Conservation (phyloP, 176 grass and related monocot genomes). For the Poa annua region DNA sequence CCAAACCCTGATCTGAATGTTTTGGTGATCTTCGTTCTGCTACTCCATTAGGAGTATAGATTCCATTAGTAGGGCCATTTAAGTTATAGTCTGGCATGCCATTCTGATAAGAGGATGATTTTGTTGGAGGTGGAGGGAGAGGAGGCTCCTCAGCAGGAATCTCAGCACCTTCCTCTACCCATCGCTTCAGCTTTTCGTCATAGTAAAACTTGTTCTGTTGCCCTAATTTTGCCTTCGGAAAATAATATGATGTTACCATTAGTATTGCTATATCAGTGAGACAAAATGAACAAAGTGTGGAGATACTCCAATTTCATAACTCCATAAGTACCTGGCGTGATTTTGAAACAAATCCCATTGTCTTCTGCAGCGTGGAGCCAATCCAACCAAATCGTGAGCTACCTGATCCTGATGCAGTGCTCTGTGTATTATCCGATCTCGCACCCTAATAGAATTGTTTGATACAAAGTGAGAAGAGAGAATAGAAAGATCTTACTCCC, state of each 20-base stretch:
- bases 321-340: conserved; percentile 72
- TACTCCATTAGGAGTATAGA: conserved; percentile 51
- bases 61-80: conserved; percentile 52
- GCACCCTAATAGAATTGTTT: conserved; percentile 55
- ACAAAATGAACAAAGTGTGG: background rate
- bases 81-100: conserved; percentile 66
- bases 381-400: conserved; percentile 87
- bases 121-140: conserved; percentile 81
- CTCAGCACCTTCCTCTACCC: conserved; percentile 93
- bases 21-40: conserved; percentile 44
- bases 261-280: background rate
- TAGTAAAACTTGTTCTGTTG: conserved; percentile 97
- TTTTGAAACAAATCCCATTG: conserved; percentile 80
- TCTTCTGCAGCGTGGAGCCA: conserved; percentile 78
- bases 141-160: conserved; percentile 67
- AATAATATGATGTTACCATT: conserved; percentile 29
- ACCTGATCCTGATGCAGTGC: conserved; percentile 49
- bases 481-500: conserved; percentile 6
- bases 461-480: conserved; percentile 26
- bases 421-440: conserved; percentile 53
- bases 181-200: conserved; percentile 88
- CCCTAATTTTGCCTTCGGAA: conserved; percentile 84
- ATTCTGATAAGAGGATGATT: conserved; percentile 67
- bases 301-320: conserved; percentile 12
- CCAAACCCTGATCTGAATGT: conserved; percentile 51